Evolutionary conservation across 306 rosid species (phyloP), one percentile per base, ranked within the genome.

Genomic region (Prunus mume): DNA sequence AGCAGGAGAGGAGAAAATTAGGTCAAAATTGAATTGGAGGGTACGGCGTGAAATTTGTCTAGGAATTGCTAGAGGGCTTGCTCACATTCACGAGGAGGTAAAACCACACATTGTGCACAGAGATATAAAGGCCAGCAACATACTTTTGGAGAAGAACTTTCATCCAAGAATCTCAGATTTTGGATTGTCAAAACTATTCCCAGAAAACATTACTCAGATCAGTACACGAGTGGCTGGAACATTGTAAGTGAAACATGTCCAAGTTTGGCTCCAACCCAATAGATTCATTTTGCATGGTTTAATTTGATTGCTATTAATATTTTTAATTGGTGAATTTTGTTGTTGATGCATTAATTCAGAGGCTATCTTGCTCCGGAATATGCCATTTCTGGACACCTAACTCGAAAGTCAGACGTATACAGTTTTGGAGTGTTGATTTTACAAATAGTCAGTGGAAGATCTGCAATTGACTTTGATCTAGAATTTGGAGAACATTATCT

Each of bases 151-250:
- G 32, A 22, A 63, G 28, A 55, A 78, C 69, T 82, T 82, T 64
- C 67, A 79, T 41, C 80, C 86, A 52, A 68, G 72, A 30, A 56
- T 82, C 52, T 67, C 86, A 20, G 86, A 82, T 69, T 82, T 82
- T 25, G 86, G 86, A 4, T 65, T 82, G 43, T 78, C 82, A 9
- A 82, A 78, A 76, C 62, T 82, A 20, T 68, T 78, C 55, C 73
- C 82, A 9, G 73, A 73, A 3, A 50, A 74, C 30, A 55, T 20
- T 19, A 51, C 82, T 62, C 86, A 82, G 63, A 52, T 82, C 46
- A 78, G 63, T 12, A 82, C 86, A 19, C 57, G 74, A 61, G 83
- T 82, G 2, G 83, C 86, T 22, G 86, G 82, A 45, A 82, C 79
- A 28, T 2, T 82, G 86, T 82, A 51, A 82, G 82, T 68, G 17